Evolutionary conservation across 2,329 filamentous ascomycete species (phyloP).

Genomic region (Metarhizium brunneum): DNA sequence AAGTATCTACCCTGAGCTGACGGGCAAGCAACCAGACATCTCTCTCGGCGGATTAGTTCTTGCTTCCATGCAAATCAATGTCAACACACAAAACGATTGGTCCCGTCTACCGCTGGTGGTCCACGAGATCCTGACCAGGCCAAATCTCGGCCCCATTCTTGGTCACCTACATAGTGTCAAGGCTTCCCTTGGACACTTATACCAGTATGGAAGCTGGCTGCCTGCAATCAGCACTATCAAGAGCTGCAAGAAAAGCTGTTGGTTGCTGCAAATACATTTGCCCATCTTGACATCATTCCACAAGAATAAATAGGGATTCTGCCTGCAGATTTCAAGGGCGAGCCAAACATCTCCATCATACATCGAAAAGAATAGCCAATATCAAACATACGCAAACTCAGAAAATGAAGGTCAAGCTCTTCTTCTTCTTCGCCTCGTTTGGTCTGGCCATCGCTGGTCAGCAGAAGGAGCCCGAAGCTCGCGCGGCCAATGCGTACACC

Average conservation of each 20-base stretch:
- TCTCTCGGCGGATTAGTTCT: too few species aligned
- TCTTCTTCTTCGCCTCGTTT: conserved; percentile 1
- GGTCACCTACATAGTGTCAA: not conserved
- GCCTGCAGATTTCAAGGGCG: not conserved
- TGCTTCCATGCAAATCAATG: too few species aligned
- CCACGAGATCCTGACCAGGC: not conserved
- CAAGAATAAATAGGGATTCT: too few species aligned
- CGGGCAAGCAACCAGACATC: too few species aligned
- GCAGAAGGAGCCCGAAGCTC: not conserved
- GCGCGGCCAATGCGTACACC: not conserved
- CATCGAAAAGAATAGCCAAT: not conserved
- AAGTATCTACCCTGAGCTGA: too few species aligned
- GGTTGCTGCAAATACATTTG: too few species aligned
- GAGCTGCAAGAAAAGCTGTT: not conserved
- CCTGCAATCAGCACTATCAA: not conserved
- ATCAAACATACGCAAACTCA: not conserved
- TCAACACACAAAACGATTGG: not conserved
- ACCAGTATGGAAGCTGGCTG: not conserved
- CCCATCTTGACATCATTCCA: too few species aligned
- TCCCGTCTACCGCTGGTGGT: too few species aligned
- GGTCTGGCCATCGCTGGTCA: conserved; percentile 2
- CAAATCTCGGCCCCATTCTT: not conserved
- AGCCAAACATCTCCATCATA: not conserved
- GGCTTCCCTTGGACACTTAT: not conserved
- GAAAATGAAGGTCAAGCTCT: conserved; percentile 1